Percentiles rank a stretch among this genome's conserved stretches.
Conservation (phyloP, 139 green algal genomes). For the Zygnema cylindricum region DNA sequence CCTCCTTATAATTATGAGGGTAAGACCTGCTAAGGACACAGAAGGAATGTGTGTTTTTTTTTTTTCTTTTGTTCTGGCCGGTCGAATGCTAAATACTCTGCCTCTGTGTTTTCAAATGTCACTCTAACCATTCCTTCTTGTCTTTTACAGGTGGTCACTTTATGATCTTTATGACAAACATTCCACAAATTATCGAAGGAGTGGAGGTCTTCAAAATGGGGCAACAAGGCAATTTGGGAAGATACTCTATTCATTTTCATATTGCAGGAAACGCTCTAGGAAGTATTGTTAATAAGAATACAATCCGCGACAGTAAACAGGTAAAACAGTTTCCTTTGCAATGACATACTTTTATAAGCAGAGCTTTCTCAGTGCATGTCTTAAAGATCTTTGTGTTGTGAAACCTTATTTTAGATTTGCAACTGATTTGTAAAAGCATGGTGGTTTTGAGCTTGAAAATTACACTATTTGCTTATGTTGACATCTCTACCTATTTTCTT, state of each 20-base stretch:
- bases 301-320: constrained; percentile 54
- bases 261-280: constrained; percentile 60
- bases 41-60: background rate
- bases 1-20: constrained; percentile 27
- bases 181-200: constrained; percentile 35
- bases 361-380: background rate
- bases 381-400: background rate
- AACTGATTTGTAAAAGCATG: background rate
- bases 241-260: constrained; percentile 60
- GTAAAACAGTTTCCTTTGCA: background rate
- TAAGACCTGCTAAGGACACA: background rate
- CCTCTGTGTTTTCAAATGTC: background rate
- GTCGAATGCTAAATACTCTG: background rate
- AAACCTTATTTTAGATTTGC: background rate
- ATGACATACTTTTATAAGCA: background rate
- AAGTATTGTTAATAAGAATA: constrained; percentile 23
- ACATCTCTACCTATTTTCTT: background rate
- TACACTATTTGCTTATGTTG: background rate
- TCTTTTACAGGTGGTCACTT: constrained; percentile 52
- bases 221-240: constrained; percentile 48
- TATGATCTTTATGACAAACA: constrained; percentile 45
- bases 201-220: constrained; percentile 48
- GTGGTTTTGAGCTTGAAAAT: background rate
- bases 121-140: background rate
- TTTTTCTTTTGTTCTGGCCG: background rate